Conservation (phyloP, 345 rosid species). For the Dipteronia dyeriana region DNA sequence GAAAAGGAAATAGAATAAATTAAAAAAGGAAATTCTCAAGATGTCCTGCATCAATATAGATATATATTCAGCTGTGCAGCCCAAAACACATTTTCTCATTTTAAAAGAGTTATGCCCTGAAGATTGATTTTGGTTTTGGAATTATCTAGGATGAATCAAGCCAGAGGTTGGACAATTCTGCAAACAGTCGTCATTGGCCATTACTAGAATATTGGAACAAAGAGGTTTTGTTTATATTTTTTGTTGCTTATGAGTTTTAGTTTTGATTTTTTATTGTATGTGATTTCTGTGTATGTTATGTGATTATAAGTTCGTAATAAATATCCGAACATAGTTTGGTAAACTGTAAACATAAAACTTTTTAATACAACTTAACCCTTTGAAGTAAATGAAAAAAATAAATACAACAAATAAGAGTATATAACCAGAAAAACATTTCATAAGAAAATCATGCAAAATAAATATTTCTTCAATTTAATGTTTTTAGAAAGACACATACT, state of each 20-base stretch:
- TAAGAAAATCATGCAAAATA: too few species aligned
- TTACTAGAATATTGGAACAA: conserved; percentile 43
- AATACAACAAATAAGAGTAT: too few species aligned
- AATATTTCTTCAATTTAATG: too few species aligned
- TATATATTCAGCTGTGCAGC: background rate
- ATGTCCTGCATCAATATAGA: background rate
- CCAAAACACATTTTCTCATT: conserved; percentile 2
- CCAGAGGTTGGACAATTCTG: conserved; percentile 44
- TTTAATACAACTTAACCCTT: too few species aligned
- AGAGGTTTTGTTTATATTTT: conserved; percentile 45
- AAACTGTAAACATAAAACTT: too few species aligned
- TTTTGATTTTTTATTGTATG: background rate
- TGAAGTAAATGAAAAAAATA: too few species aligned
- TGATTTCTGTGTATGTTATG: background rate
- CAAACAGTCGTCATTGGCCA: conserved; percentile 46
- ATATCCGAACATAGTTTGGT: background rate
- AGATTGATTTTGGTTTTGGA: conserved; percentile 24
- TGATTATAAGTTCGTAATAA: background rate
- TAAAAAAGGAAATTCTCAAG: too few species aligned
- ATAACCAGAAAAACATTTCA: too few species aligned
- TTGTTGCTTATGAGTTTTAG: background rate
- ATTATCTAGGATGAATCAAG: conserved; percentile 47
- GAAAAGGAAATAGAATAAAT: too few species aligned
- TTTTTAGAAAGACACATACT: too few species aligned
- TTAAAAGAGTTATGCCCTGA: background rate